Conservation (phyloP, 176 grass and related monocot species). For the Avena sativa region DNA sequence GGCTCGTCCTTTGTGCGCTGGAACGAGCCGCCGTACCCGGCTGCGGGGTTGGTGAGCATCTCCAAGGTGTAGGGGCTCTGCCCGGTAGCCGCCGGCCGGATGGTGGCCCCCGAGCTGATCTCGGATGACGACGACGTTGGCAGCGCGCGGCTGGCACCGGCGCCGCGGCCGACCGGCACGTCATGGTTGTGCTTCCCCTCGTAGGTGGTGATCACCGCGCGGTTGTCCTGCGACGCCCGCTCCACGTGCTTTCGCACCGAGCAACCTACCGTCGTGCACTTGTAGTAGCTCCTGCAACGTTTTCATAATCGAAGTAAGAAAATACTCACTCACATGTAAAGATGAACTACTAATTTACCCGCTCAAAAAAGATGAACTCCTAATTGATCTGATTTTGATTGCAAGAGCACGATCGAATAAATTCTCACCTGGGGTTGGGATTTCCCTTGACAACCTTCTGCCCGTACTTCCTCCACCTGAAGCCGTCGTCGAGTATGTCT, state of each 20-base stretch:
- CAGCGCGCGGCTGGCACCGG: conserved; percentile 27
- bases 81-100: conserved; percentile 15
- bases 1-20: conserved; percentile 71
- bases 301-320: background rate
- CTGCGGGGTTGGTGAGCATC: conserved; percentile 38
- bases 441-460: conserved; percentile 86
- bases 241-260: conserved; percentile 84
- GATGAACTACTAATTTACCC: background rate
- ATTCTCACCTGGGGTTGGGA: conserved; percentile 57
- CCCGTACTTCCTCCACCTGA: conserved; percentile 77
- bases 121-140: background rate
- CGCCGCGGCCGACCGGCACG: conserved; percentile 66
- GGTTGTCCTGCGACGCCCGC: conserved; percentile 60
- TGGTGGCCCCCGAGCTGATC: background rate
- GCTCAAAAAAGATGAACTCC: no score
- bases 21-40: conserved; percentile 33
- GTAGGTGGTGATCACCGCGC: conserved; percentile 80
- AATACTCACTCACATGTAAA: background rate
- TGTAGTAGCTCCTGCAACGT: conserved; percentile 77
- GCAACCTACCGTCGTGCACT: conserved; percentile 71
- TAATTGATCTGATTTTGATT: background rate
- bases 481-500: conserved; percentile 77
- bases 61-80: conserved; percentile 26
- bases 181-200: conserved; percentile 90
- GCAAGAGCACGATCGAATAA: background rate